These are phyloP conservation scores for Candida montana DNA, from an alignment of 805 yeast species.

Conservation along the genomic window DNA sequence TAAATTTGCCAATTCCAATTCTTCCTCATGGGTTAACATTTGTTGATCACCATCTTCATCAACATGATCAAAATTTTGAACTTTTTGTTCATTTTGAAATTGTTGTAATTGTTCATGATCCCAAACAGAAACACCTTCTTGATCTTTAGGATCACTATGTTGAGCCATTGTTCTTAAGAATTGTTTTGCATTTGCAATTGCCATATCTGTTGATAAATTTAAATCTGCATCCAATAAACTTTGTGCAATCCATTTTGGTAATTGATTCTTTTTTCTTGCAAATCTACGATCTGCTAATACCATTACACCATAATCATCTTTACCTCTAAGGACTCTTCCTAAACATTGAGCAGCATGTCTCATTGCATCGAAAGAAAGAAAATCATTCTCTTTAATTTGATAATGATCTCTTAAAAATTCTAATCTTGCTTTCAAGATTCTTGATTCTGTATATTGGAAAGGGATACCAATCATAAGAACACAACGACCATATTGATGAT, in stretches of 20 bases:
- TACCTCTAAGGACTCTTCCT: constrained; percentile 96
- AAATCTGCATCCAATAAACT: constrained; percentile 88
- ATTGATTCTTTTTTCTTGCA: constrained; percentile 74
- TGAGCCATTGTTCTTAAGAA: constrained; percentile 92
- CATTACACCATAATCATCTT: constrained; percentile 98
- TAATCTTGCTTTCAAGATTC: constrained; percentile 89
- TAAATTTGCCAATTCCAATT: constrained; percentile 20
- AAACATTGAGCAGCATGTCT: constrained; percentile 98
- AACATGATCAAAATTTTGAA: constrained; percentile 13
- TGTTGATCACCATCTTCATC: constrained; percentile 26
- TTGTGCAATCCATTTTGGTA: constrained; percentile 97
- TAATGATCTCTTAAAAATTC: constrained; percentile 91
- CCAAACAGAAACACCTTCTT: constrained; percentile 95
- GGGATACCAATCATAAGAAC: constrained; percentile 99
- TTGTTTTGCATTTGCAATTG: constrained; percentile 88
- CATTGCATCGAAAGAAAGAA: constrained; percentile 97
- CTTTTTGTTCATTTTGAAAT: constrained; percentile 49
- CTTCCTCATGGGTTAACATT: constrained; percentile 21
- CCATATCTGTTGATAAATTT: constrained; percentile 95
- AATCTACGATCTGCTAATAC: constrained; percentile 94
- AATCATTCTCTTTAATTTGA: constrained; percentile 90
- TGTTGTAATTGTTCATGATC: constrained; percentile 58
- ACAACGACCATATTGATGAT: constrained; percentile 95
- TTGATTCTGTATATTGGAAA: constrained; percentile 95
- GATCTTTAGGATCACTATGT: constrained; percentile 83